Conservation (phyloP, 2,329 filamentous ascomycete genomes). For the Ilyonectria mors-panacis region DNA sequence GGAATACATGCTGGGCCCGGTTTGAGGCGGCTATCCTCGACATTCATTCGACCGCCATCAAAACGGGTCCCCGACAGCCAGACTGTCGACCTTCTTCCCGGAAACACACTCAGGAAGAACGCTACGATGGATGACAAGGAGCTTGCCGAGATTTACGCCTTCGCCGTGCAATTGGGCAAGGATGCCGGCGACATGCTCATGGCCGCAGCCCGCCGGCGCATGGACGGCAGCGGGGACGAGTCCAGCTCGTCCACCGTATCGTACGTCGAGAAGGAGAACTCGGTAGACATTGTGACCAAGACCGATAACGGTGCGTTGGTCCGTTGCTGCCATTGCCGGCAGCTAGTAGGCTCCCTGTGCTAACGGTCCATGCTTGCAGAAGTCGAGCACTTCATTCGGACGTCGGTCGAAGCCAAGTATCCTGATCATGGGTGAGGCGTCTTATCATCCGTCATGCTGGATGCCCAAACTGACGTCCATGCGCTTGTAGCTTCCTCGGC, state of each 20-base stretch:
- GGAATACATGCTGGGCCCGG: constrained; percentile 30
- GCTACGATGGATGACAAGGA: constrained; percentile 58
- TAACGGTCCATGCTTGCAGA: constrained; percentile 60
- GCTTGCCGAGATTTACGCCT: constrained; percentile 76
- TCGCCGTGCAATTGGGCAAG: constrained; percentile 79
- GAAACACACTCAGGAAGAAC: constrained; percentile 29
- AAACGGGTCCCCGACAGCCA: constrained; percentile 21
- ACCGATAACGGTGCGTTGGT: constrained; percentile 75
- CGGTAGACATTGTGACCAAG: constrained; percentile 84
- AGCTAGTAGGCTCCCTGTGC: background rate
- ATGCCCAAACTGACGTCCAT: constrained; percentile 18
- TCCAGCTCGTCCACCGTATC: constrained; percentile 37
- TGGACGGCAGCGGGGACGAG: constrained; percentile 38
- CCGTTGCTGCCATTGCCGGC: background rate
- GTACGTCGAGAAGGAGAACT: constrained; percentile 76
- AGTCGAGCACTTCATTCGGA: constrained; percentile 79
- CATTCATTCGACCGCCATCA: constrained; percentile 26
- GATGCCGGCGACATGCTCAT: constrained; percentile 78
- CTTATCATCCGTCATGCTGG: background rate
- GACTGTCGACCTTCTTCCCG: background rate
- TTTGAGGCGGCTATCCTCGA: constrained; percentile 39
- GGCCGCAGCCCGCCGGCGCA: constrained; percentile 64
- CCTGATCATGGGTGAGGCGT: constrained; percentile 74
- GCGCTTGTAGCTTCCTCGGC: constrained; percentile 74
- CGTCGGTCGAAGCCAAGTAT: constrained; percentile 70